Conservation (phyloP, 129 eudicot genomes). For the Deinandra increscens region DNA sequence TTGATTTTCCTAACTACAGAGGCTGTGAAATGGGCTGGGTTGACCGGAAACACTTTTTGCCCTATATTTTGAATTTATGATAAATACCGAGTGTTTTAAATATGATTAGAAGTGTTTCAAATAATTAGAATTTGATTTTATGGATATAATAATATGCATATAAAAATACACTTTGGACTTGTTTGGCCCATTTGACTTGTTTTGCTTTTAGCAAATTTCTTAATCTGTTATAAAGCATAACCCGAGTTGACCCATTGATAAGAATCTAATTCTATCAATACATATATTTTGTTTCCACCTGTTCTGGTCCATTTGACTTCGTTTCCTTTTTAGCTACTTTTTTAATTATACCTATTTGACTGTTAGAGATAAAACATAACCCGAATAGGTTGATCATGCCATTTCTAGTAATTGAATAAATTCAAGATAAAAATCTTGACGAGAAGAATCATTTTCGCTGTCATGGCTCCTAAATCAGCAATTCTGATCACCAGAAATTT, state of each 20-base stretch:
- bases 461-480: conserved; percentile 1
- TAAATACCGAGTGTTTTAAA: too few species aligned
- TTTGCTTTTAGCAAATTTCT: not conserved
- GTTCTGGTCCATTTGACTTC: not conserved
- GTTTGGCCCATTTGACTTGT: not conserved
- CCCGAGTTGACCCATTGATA: not conserved
- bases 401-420: conserved; percentile 4
- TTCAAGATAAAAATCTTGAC: not conserved
- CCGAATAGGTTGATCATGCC: not conserved
- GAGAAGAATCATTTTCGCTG: not conserved
- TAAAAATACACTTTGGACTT: not conserved
- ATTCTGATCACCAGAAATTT: not conserved
- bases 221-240: not conserved
- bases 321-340: not conserved
- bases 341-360: conserved; percentile 8
- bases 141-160: not conserved
- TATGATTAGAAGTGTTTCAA: not conserved
- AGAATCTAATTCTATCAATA: not conserved
- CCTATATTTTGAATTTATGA: not conserved
- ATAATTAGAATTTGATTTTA: not conserved
- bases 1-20: not conserved
- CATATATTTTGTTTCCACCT: not conserved
- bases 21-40: not conserved
- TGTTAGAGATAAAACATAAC: not conserved
- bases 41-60: not conserved